Evolutionary conservation across 768 basidiomycete genomes (phyloP), one percentile per base, ranked within the genome.

Genomic region (Lactarius indigo): DNA sequence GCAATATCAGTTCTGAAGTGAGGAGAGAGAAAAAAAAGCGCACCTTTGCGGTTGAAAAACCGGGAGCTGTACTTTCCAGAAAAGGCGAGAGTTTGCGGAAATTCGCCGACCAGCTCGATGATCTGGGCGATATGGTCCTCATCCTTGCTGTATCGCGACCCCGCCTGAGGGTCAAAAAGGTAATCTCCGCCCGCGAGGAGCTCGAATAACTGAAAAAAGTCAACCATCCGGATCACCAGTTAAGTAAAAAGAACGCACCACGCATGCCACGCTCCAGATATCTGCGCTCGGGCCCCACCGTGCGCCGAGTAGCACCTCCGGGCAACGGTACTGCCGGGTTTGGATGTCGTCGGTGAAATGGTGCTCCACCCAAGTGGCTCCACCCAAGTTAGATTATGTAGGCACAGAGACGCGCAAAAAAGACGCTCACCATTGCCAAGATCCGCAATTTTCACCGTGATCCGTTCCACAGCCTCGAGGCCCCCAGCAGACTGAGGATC

Each of bases 341-440:
- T 98, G 91, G 72, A 98, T 98, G 73, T 98, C 97, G 77, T 99
- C 96, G 52, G 97, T 98, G 70, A 98, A 99, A 75, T 98, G 97
- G 71, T 98, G 92, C 73, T 96, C 92, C 35, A 86, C 86, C 91
- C 91, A 92, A 1, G 91, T 93, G 12, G 91, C 91, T 89, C 71
- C 56, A 35, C 17, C 15, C 50, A 13, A 50, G 23, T 50, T 23
- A 50, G 50, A 13, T 50, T 23, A 26, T 23, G 47, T 17, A 56
- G 15, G 30, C 20, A 52, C 61, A 58, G 59, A 39, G 47, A 20
- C 39, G 44, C 62, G 58, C 64, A 50, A 37, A 64, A 64, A 44
- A 60, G 63, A 59, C 54, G 78, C 87, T 66, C 74, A 87, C 94
- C 94, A 76, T 98, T 98, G 9, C 97, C 97, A 61, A 99, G 78